Evolutionary conservation across 2,329 filamentous ascomycete species (phyloP).

Genomic region (Fusarium incarnatum): DNA sequence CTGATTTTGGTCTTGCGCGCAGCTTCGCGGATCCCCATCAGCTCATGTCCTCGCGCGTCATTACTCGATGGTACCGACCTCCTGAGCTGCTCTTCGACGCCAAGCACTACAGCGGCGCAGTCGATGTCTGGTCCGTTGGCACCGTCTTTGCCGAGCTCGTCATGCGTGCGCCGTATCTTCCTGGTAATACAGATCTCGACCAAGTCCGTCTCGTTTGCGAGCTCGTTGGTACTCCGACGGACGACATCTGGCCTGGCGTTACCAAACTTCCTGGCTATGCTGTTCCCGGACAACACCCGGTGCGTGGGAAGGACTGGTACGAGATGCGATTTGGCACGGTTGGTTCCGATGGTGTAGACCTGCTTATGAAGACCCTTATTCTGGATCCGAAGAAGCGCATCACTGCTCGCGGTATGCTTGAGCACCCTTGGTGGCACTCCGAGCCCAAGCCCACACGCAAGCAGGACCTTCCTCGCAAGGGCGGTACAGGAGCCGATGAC

Average conservation of each 20-base stretch:
- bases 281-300: conserved; percentile 70
- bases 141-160: conserved; percentile 94
- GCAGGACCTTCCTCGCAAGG: conserved; percentile 82
- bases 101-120: conserved; percentile 86
- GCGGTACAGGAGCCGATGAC: conserved; percentile 75
- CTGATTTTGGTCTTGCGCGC: conserved; percentile 95
- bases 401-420: conserved; percentile 79
- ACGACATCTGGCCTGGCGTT: conserved; percentile 96
- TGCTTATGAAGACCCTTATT: conserved; percentile 85
- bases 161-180: conserved; percentile 83
- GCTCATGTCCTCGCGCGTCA: conserved; percentile 92
- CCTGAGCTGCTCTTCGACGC: conserved; percentile 94
- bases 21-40: conserved; percentile 89
- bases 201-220: conserved; percentile 88
- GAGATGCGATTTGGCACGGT: conserved; percentile 81
- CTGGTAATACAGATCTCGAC: conserved; percentile 85
- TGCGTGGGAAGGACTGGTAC: conserved; percentile 79
- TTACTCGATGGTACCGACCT: conserved; percentile 95
- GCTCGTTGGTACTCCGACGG: conserved; percentile 88
- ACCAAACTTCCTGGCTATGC: conserved; percentile 83
- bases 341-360: conserved; percentile 84
- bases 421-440: conserved; percentile 86
- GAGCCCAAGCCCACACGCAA: conserved; percentile 87
- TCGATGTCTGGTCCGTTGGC: conserved; percentile 94
- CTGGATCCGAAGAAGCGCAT: conserved; percentile 89